These are phyloP conservation scores for Hymenoscyphus fructigenus DNA, from an alignment of 2,329 filamentous ascomycete species.

Conservation along the genomic window DNA sequence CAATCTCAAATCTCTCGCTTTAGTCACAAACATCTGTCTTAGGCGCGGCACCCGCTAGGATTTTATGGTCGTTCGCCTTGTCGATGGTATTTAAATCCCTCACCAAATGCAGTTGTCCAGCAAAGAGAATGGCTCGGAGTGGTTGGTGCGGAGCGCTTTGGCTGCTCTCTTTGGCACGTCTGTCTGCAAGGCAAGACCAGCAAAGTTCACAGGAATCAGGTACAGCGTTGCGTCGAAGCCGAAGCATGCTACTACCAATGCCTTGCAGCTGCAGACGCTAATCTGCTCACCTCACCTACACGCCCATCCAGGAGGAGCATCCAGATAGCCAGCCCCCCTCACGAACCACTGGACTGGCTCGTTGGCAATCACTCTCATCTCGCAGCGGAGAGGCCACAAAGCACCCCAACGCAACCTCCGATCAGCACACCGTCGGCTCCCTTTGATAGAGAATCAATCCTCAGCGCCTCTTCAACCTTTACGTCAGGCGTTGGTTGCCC, in stretches of 20 bases:
- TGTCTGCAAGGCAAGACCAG: too few relatives aligned
- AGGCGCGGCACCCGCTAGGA: neutral
- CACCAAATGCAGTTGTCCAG: neutral
- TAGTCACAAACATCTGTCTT: neutral
- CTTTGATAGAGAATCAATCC: neutral
- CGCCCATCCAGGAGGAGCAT: neutral
- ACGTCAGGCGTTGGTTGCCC: neutral
- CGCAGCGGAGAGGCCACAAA: neutral
- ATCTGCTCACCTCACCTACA: neutral
- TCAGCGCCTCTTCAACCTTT: neutral
- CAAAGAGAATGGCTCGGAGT: neutral
- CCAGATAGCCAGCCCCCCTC: too few relatives aligned
- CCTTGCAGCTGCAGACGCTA: slow-evolving; percentile 1
- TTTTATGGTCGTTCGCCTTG: neutral
- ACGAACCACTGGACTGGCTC: neutral
- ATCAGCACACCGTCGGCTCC: neutral
- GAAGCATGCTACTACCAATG: neutral
- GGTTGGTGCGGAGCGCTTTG: neutral
- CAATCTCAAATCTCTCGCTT: neutral
- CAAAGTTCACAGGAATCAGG: neutral
- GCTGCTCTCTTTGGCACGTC: too few relatives aligned
- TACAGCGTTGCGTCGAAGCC: neutral
- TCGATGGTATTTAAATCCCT: neutral
- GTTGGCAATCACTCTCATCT: neutral
- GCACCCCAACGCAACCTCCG: neutral